Evolutionary conservation across 1,139 yeast genomes (phyloP), one percentile per base, ranked within the genome.

Genomic region (Ogataea hybrid): DNA sequence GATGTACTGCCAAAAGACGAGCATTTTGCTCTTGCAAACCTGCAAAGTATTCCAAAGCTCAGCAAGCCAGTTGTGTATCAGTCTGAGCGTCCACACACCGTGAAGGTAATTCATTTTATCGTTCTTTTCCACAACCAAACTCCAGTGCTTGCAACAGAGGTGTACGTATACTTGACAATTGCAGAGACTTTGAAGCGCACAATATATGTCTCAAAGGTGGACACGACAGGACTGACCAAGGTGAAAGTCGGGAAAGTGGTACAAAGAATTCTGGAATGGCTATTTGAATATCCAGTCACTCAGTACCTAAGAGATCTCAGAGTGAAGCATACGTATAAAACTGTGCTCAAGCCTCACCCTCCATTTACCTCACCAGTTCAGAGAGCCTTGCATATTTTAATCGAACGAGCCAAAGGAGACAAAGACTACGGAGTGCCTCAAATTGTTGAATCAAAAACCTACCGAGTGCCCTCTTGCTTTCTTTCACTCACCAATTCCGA

Each of bases 131-230:
- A 75, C 36, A 58, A 68, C 11, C 64, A 67, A 6, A 62, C 71
- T 2, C 69, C 81, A 2, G 57, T 86, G 2, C 71, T 78, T 52
- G 96, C 87, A 0, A 57, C 89, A 17, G 96, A 89, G 56, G 62
- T 86, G 3, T 75, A 75, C 50, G 73, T 82, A 0, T 89, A 85
- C 56, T 53, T 83, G 32, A 69, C 71, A 1, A 52, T 76, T 5
- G 32, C 38, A 11, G 34, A 37, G 2, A 32, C 29, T 6, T 56
- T 68, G 0, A 78, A 76, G 39, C 75, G 78, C 44, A 68, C 83
- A n/a, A 51, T 90, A 1, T 92, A 89, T 57, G 76, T 92, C 0
- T 77, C 95, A 6, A 92, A 92, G 57, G 96, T 96, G 9, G 98
- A 92, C 56, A 87, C 97, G 0, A 82, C 89, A 2, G 98, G 98